phyloP scores from a whole-genome alignment of 805 yeast species.

The Priceomyces fermenticarens region DNA sequence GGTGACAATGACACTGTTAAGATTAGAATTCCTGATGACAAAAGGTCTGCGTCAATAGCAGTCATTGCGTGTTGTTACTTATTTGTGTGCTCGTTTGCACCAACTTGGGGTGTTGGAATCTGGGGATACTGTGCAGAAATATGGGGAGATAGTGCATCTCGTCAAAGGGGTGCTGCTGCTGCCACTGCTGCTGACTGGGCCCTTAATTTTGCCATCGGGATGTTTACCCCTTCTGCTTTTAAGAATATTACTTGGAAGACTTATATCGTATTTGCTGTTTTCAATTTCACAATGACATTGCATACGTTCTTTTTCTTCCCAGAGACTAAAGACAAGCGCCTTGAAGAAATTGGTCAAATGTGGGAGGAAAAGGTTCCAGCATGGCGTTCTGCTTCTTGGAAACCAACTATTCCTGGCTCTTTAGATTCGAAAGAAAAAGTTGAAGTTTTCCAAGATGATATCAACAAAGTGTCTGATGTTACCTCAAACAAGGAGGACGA shows the following conservation, averaged over 20 bases:
- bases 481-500: too few relatives aligned
- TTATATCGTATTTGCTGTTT: slow-evolving; percentile 53
- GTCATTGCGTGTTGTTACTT: slow-evolving; percentile 52
- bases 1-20: slow-evolving; percentile 30
- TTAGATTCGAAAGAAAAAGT: too few relatives aligned
- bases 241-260: slow-evolving; percentile 57
- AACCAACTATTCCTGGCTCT: slow-evolving; percentile 27
- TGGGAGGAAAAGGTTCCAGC: slow-evolving; percentile 39
- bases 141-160: slow-evolving; percentile 52
- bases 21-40: slow-evolving; percentile 31
- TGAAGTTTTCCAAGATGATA: too few relatives aligned
- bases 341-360: slow-evolving; percentile 52
- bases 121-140: slow-evolving; percentile 72
- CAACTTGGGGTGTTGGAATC: slow-evolving; percentile 51
- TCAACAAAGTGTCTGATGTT: too few relatives aligned
- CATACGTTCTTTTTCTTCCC: slow-evolving; percentile 54
- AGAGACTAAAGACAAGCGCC: slow-evolving; percentile 58
- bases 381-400: slow-evolving; percentile 30
- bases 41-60: slow-evolving; percentile 39
- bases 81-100: slow-evolving; percentile 55
- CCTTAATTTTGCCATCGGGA: slow-evolving; percentile 64
- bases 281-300: slow-evolving; percentile 47
- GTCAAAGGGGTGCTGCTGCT: slow-evolving; percentile 70
- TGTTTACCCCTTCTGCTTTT: slow-evolving; percentile 62
- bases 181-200: slow-evolving; percentile 70